Conservation (phyloP, 768 basidiomycete species). For the Xerocomellus chrysenteron region DNA sequence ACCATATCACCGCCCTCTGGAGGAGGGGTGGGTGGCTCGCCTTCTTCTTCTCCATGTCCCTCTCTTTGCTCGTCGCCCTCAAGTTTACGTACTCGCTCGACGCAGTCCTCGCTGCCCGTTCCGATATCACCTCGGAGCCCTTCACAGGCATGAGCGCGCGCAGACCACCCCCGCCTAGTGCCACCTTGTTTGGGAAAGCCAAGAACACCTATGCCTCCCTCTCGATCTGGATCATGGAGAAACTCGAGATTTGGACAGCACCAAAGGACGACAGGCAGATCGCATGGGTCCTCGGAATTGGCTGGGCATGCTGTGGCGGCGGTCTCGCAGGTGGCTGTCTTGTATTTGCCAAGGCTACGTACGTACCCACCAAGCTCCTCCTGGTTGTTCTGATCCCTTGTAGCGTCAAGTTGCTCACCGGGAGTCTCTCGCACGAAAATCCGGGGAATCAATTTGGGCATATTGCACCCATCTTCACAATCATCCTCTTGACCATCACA, state of each 20-base stretch:
- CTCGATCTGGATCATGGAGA: conserved; percentile 56
- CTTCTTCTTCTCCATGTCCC: conserved; percentile 80
- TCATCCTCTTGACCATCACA: conserved; percentile 58
- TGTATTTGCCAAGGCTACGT: conserved; percentile 68
- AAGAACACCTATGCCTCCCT: conserved; percentile 42
- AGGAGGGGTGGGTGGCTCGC: conserved; percentile 84
- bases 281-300: conserved; percentile 89
- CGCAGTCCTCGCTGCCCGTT: conserved; percentile 64
- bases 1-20: conserved; percentile 82
- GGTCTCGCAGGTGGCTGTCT: conserved; percentile 86
- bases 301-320: conserved; percentile 92
- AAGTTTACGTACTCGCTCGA: conserved; percentile 73
- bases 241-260: conserved; percentile 72
- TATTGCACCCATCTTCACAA: conserved; percentile 74
- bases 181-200: conserved; percentile 34
- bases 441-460: conserved; percentile 88
- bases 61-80: conserved; percentile 63
- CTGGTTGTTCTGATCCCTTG: conserved; percentile 7
- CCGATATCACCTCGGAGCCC: conserved; percentile 64
- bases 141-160: conserved; percentile 42
- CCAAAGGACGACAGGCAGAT: conserved; percentile 82
- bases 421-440: conserved; percentile 74
- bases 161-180: conserved; percentile 12
- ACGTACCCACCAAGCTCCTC: conserved; percentile 7
- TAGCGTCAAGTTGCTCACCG: conserved; percentile 80